These are phyloP conservation scores for Heritiera littoralis DNA, from an alignment of 345 rosid genomes.

Conservation along the genomic window DNA sequence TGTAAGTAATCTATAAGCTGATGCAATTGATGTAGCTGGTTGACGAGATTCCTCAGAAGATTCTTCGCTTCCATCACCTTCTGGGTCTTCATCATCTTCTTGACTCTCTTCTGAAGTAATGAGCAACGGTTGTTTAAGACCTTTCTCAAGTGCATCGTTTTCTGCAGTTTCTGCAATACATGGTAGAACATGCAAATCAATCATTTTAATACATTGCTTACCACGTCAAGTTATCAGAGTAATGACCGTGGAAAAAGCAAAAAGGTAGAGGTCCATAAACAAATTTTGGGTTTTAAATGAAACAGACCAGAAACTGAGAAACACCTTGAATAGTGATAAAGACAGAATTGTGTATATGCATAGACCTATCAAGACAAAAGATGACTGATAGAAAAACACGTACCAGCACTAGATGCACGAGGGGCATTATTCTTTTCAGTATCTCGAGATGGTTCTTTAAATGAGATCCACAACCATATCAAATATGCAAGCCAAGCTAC, in stretches of 20 bases:
- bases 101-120: constrained; percentile 47
- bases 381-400: constrained; percentile 28
- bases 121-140: constrained; percentile 74
- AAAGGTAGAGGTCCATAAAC: background rate
- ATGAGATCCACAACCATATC: constrained; percentile 79
- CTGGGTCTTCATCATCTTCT: constrained; percentile 61
- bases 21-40: constrained; percentile 67
- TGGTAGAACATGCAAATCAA: constrained; percentile 19
- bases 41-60: constrained; percentile 55
- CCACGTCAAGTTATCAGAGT: background rate
- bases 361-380: constrained; percentile 14
- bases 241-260: background rate
- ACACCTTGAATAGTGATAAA: background rate
- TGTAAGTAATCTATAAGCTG: constrained; percentile 90
- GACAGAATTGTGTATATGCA: background rate
- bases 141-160: constrained; percentile 66
- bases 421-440: constrained; percentile 42
- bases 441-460: constrained; percentile 76
- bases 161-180: constrained; percentile 49
- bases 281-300: constrained; percentile 8
- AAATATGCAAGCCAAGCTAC: constrained; percentile 86
- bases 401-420: constrained; percentile 47
- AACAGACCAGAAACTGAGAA: background rate
- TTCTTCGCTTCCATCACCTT: constrained; percentile 69
- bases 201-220: background rate